Percentiles rank a stretch among this genome's conserved stretches.
Evolutionary conservation across 345 rosid species (phyloP).

Genomic region (Aquilaria sinensis): DNA sequence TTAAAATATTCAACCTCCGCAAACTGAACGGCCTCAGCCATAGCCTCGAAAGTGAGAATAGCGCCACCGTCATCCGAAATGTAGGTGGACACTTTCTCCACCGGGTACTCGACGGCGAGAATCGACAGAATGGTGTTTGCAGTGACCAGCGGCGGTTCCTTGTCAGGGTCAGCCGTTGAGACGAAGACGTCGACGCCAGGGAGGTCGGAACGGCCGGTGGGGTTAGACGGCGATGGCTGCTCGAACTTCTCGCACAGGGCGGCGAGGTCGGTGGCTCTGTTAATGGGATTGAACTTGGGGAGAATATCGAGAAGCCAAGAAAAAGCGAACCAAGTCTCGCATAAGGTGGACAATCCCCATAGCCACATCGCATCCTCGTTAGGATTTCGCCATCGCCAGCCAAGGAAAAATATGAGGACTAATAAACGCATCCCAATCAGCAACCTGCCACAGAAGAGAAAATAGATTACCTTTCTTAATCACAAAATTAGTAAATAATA

Average conservation of each 20-base stretch:
- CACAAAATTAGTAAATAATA: neutral
- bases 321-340: constrained; percentile 93
- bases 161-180: constrained; percentile 89
- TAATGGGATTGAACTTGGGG: constrained; percentile 83
- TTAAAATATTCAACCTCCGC: constrained; percentile 43
- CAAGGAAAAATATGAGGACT: constrained; percentile 44
- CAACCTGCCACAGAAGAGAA: constrained; percentile 29
- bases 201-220: constrained; percentile 81
- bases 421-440: constrained; percentile 50
- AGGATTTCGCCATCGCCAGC: constrained; percentile 74
- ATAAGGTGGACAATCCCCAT: constrained; percentile 75
- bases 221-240: constrained; percentile 61
- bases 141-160: constrained; percentile 91
- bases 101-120: constrained; percentile 70
- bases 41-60: constrained; percentile 87
- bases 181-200: constrained; percentile 81
- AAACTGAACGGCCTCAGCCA: constrained; percentile 90
- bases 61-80: constrained; percentile 95
- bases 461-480: neutral
- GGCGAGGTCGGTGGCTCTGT: constrained; percentile 68
- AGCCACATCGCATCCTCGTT: constrained; percentile 86
- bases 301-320: constrained; percentile 87
- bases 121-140: constrained; percentile 80
- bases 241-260: constrained; percentile 83
- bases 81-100: constrained; percentile 69